Base-by-base conservation (phyloP, 805 yeast species). In the Lipomyces chichibuensis region DNA sequence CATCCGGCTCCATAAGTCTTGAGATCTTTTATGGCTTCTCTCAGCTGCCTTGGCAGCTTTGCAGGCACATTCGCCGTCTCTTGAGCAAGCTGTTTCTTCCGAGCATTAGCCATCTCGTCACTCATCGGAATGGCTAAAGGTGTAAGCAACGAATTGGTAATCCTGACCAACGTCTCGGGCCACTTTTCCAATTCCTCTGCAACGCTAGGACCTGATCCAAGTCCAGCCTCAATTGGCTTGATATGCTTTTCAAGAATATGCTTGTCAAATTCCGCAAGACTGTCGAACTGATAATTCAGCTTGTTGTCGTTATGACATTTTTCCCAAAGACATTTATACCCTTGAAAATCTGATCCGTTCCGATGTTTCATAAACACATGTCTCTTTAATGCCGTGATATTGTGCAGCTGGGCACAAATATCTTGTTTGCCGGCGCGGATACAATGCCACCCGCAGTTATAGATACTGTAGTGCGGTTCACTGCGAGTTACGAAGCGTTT, bases 1-100 rank as follows among this genome's bases (percentile, higher is more conserved):
- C 65, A 65, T 27, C 69, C 69, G 6, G 66, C 63, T 2, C 69
- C 69, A 37, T 56, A 57, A 9, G 53, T 17, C 27, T 53, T 51
- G 20, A 60, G 56, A 20, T 25, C 8, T 9, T 60, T 60, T 13
- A 60, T 29, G 20, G 23, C 64, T 27, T 14, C 61, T 14, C n/a
- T 39, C 14, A n/a, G 27, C 23, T 23, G 39, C 35, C 65, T 9
- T 13, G 43, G 43, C 33, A 20, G 20, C 20, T 56, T 59, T 11
- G 43, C 51, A 54, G 52, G 60, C 17, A 9, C 25, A 3, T 6
- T 37, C 25, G 52, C 37, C 2, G 55, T 59, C 32, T 23, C 55
- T 25, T 8, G 33, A 27, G 43, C 25, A 8, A 39, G 43, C 29
- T 27, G 27, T 27, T 59, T 63, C 33, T 27, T 35, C 43, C 57